Evolutionary conservation across 768 basidiomycete genomes (phyloP).

Genomic region (Russula sp.): DNA sequence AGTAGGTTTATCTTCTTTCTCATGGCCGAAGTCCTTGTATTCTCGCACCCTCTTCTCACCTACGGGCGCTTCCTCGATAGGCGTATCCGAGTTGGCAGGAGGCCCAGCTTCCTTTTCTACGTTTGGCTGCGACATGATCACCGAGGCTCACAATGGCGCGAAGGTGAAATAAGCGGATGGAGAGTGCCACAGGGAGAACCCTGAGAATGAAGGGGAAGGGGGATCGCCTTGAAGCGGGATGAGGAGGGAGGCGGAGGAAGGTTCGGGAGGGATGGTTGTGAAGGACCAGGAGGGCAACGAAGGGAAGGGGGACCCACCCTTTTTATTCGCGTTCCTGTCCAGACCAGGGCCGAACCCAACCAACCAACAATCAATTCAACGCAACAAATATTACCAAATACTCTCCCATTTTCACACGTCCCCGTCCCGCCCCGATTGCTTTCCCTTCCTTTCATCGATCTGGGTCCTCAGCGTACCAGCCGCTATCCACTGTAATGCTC

Average conservation of each 20-base stretch:
- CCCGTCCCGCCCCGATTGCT: background rate
- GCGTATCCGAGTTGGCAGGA: slow-evolving; percentile 44
- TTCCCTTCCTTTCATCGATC: too few species aligned
- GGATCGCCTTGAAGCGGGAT: slow-evolving; percentile 30
- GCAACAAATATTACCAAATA: slow-evolving; percentile 25
- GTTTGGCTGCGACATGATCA: slow-evolving; percentile 42
- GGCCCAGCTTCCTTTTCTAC: slow-evolving; percentile 69
- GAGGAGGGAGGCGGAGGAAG: slow-evolving; percentile 30
- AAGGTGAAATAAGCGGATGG: background rate
- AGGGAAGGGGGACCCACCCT: background rate
- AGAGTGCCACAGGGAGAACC: slow-evolving; percentile 18
- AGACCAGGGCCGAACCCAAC: too few species aligned
- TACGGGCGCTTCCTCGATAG: slow-evolving; percentile 31
- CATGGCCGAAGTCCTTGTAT: slow-evolving; percentile 85
- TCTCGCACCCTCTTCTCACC: slow-evolving; percentile 63
- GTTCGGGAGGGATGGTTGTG: slow-evolving; percentile 28
- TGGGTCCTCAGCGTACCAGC: background rate
- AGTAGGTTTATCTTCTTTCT: slow-evolving; percentile 58
- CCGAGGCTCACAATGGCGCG: background rate
- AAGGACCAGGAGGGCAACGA: slow-evolving; percentile 4
- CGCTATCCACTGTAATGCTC: background rate
- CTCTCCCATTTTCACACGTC: background rate
- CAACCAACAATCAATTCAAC: slow-evolving; percentile 3
- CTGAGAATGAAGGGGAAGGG: slow-evolving; percentile 18
- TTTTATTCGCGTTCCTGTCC: slow-evolving; percentile 9